These are phyloP conservation scores for Pseudopithomyces chartarum DNA, from an alignment of 2,329 filamentous ascomycete species.

Conservation along the genomic window DNA sequence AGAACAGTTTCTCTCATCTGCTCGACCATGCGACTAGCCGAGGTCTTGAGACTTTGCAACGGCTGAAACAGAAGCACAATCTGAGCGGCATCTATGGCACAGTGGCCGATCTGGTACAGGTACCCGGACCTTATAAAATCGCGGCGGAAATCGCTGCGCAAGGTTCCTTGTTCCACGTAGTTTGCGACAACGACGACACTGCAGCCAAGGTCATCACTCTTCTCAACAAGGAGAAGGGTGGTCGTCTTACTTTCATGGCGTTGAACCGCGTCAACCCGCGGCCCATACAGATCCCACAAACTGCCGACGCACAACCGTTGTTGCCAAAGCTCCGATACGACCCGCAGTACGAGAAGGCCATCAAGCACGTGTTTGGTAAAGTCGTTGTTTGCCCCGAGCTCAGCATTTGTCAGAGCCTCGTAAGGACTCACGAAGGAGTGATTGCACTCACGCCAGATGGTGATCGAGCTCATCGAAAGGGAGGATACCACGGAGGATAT, in stretches of 20 bases:
- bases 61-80: slow-evolving; percentile 77
- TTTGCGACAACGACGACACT: slow-evolving; percentile 90
- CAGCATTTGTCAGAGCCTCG: slow-evolving; percentile 85
- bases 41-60: slow-evolving; percentile 83
- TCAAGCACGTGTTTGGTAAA: slow-evolving; percentile 94
- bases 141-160: slow-evolving; percentile 94
- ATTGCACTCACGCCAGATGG: slow-evolving; percentile 94
- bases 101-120: slow-evolving; percentile 87
- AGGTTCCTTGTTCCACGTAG: slow-evolving; percentile 90
- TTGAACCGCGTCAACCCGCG: slow-evolving; percentile 78
- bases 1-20: slow-evolving; percentile 76
- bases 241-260: slow-evolving; percentile 93
- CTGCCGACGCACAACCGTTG: slow-evolving; percentile 85
- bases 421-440: slow-evolving; percentile 80
- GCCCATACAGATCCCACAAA: slow-evolving; percentile 77
- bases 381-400: slow-evolving; percentile 93
- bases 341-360: slow-evolving; percentile 76
- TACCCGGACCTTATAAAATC: slow-evolving; percentile 81
- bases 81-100: slow-evolving; percentile 91
- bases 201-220: slow-evolving; percentile 80
- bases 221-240: slow-evolving; percentile 78
- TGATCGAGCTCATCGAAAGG: slow-evolving; percentile 92
- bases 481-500: slow-evolving; percentile 93
- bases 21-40: slow-evolving; percentile 90
- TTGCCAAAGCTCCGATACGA: slow-evolving; percentile 85